phyloP scores from a whole-genome alignment of 352 stramenopile genomes.

The Globisporangium middletonii region DNA sequence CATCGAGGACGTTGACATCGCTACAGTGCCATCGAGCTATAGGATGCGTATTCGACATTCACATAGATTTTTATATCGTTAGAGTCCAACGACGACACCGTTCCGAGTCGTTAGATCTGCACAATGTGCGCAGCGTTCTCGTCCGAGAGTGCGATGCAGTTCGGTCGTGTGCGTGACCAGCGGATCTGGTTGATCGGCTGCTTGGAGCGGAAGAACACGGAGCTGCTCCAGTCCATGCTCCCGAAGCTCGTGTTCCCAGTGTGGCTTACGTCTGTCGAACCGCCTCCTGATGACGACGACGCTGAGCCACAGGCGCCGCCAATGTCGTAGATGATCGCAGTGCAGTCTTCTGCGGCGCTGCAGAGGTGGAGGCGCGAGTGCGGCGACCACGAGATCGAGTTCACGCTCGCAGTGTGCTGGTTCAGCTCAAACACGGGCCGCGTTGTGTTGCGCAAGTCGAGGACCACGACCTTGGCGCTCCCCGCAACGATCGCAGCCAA shows the following conservation, averaged over 20 bases:
- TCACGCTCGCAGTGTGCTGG: conserved; percentile 90
- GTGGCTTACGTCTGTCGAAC: conserved; percentile 15
- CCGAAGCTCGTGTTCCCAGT: conserved; percentile 17
- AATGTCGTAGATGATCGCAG: conserved; percentile 96
- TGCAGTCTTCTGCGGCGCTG: conserved; percentile 92
- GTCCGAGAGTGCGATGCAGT: conserved; percentile 95
- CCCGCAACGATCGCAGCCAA: conserved; percentile 93
- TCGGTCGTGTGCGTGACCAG: conserved; percentile 91
- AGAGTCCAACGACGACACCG: neutral
- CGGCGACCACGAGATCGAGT: conserved; percentile 96
- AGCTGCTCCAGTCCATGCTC: conserved; percentile 29
- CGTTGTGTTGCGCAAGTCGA: conserved; percentile 94
- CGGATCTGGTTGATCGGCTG: conserved; percentile 76
- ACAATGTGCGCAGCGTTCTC: conserved; percentile 95
- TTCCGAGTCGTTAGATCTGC: conserved; percentile 35
- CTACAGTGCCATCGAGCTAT: neutral
- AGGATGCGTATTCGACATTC: neutral
- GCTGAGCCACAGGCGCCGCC: conserved; percentile 11
- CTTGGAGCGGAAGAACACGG: conserved; percentile 57
- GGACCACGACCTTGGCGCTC: conserved; percentile 88
- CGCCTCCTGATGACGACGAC: neutral
- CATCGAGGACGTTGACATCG: neutral
- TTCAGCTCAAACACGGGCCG: conserved; percentile 90
- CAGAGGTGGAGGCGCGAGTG: conserved; percentile 92
- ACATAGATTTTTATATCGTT: too few species aligned